Conservation (phyloP, 2,329 filamentous ascomycete genomes). For the Camillea tinctor region DNA sequence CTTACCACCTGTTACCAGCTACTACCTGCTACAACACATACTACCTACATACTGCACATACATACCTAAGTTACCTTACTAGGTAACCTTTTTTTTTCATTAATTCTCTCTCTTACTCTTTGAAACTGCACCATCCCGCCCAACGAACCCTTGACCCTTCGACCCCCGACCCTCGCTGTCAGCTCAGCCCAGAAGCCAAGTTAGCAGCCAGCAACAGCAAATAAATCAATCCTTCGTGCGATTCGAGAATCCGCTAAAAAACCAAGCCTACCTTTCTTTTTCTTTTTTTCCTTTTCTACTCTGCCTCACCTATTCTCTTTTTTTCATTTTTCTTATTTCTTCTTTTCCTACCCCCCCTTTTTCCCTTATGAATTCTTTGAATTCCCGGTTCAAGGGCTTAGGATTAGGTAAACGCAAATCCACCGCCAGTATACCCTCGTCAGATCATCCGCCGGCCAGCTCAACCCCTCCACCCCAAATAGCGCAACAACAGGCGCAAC, state of each 20-base stretch:
- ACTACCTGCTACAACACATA: background rate
- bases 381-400: conserved; percentile 75
- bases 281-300: conserved; percentile 23
- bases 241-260: conserved; percentile 8
- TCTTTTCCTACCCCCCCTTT: conserved; percentile 13
- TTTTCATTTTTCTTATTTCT: conserved; percentile 18
- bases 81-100: background rate
- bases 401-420: conserved; percentile 81
- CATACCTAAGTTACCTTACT: background rate
- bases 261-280: conserved; percentile 15
- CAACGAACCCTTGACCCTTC: too few relatives aligned
- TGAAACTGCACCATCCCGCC: conserved; percentile 5
- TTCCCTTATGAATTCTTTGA: conserved; percentile 72
- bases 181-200: conserved; percentile 9
- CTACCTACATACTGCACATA: background rate
- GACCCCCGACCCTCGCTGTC: background rate
- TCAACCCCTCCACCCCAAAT: conserved; percentile 49
- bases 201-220: conserved; percentile 1
- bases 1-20: background rate
- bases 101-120: too few relatives aligned
- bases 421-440: conserved; percentile 56
- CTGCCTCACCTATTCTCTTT: conserved; percentile 22
- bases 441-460: conserved; percentile 38
- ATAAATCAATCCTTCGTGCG: conserved; percentile 17
- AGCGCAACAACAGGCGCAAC: conserved; percentile 43